phyloP scores from a whole-genome alignment of 177 flowering plant genomes.

The Vitis hybrid region DNA sequence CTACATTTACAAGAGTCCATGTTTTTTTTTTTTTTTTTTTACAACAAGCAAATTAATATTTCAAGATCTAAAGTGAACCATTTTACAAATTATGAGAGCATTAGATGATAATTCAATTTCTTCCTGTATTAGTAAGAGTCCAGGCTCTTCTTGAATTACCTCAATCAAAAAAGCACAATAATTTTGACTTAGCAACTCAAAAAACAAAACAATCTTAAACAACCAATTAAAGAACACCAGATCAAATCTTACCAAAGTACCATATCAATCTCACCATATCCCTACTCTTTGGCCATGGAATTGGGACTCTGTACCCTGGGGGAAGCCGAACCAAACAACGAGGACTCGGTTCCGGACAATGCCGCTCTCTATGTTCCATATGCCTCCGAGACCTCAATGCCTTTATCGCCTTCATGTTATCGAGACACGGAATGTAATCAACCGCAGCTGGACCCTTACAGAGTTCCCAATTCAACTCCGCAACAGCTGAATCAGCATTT shows the following conservation, averaged over 20 bases:
- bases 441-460: constrained; percentile 50
- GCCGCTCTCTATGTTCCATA: constrained; percentile 90
- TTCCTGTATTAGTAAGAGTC: no score
- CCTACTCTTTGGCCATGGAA: constrained; percentile 93
- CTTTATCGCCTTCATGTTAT: constrained; percentile 77
- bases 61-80: no score
- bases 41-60: no score
- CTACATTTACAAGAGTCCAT: no score
- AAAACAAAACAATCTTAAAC: neutral
- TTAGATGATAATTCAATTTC: no score
- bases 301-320: constrained; percentile 58
- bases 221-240: constrained; percentile 2
- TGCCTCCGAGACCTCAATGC: constrained; percentile 55
- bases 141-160: no score
- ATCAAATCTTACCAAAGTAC: constrained; percentile 55
- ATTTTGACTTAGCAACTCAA: no score
- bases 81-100: no score
- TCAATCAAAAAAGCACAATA: no score
- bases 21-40: no score
- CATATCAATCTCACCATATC: constrained; percentile 84
- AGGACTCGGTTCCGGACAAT: constrained; percentile 64
- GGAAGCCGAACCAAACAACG: constrained; percentile 85
- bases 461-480: constrained; percentile 36
- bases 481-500: neutral
- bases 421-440: constrained; percentile 93